These are phyloP conservation scores for Monilinia polystroma DNA, from an alignment of 2,329 filamentous ascomycete genomes.

Conservation along the genomic window DNA sequence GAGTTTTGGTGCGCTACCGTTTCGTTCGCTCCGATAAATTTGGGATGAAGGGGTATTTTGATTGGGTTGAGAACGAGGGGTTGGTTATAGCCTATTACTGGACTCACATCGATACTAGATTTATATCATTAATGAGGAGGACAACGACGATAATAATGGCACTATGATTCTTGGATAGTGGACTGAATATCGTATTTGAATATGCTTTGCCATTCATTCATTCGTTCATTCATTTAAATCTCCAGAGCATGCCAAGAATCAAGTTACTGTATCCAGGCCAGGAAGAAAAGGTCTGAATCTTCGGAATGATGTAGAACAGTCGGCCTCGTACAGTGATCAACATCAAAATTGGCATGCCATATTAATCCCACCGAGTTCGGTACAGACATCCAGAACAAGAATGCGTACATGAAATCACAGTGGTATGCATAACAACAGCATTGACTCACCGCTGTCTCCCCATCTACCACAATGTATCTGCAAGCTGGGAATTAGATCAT, in stretches of 20 bases:
- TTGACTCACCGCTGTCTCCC: background rate
- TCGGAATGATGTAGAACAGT: background rate
- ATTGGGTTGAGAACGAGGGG: slow-evolving; percentile 20
- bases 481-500: background rate
- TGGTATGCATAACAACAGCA: slow-evolving; percentile 1
- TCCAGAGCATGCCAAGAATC: background rate
- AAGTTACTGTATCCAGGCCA: background rate
- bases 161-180: background rate
- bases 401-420: background rate
- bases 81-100: background rate
- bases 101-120: background rate
- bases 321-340: background rate
- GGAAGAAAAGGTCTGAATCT: background rate
- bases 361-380: background rate
- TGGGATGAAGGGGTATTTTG: background rate
- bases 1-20: background rate
- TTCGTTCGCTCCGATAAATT: slow-evolving; percentile 3
- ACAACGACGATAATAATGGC: background rate
- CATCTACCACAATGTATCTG: background rate
- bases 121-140: background rate
- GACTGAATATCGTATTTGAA: background rate
- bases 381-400: background rate
- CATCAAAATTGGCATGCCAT: background rate
- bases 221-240: background rate
- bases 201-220: slow-evolving; percentile 2